Conservation (phyloP, 495 filamentous ascomycete species). For the Diplogelasinospora grovesii region DNA sequence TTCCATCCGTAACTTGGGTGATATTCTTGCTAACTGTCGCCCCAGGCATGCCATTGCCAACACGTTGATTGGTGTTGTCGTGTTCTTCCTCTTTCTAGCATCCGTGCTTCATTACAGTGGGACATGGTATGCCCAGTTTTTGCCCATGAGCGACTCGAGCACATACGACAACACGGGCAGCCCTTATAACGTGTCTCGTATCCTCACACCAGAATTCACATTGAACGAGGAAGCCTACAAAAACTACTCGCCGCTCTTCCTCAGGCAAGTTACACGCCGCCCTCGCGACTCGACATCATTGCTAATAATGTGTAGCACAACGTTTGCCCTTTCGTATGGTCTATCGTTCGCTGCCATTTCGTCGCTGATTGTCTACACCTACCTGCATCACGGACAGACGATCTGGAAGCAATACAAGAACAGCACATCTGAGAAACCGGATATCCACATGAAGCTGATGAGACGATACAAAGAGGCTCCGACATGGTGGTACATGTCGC, state of each 20-base stretch:
- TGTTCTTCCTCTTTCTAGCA: slow-evolving; percentile 44
- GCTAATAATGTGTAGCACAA: slow-evolving; percentile 32
- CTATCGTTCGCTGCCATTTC: slow-evolving; percentile 65
- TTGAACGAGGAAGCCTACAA: slow-evolving; percentile 50
- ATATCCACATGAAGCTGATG: slow-evolving; percentile 57
- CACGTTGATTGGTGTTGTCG: slow-evolving; percentile 53
- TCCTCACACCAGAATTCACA: slow-evolving; percentile 44
- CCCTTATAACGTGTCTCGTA: slow-evolving; percentile 47
- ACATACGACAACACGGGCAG: slow-evolving; percentile 58
- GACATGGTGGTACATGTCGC: slow-evolving; percentile 48
- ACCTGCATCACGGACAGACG: slow-evolving; percentile 57
- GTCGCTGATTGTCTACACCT: slow-evolving; percentile 58
- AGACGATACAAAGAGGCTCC: slow-evolving; percentile 53
- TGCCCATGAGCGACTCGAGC: slow-evolving; percentile 53
- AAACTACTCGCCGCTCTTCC: slow-evolving; percentile 55
- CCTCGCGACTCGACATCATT: not conserved
- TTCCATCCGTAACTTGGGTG: not conserved
- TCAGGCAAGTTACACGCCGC: slow-evolving; percentile 33
- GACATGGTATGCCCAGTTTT: slow-evolving; percentile 54
- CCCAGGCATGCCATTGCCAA: slow-evolving; percentile 50
- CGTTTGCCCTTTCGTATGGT: slow-evolving; percentile 59
- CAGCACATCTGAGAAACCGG: slow-evolving; percentile 51
- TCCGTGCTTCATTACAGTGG: slow-evolving; percentile 56
- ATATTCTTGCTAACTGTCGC: not conserved
- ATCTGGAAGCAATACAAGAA: slow-evolving; percentile 54